A percentile compares a stretch with the other conserved stretches of the same genome.
These are phyloP conservation scores for Argentina anserina DNA, from an alignment of 306 rosid genomes.

Conservation along the genomic window DNA sequence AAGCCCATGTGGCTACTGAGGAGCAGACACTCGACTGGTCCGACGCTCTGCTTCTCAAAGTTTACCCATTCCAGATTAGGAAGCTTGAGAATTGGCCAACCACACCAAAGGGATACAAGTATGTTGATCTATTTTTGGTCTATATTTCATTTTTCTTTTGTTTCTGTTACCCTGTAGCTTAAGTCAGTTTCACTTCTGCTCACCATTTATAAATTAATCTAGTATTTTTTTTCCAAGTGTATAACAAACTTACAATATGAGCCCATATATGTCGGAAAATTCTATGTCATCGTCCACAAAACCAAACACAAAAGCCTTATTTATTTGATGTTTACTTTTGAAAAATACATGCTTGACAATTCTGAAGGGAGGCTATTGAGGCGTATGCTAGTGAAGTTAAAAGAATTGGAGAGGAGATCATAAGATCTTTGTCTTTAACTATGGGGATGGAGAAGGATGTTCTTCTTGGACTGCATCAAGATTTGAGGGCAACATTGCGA, in stretches of 20 bases:
- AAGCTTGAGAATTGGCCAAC: constrained; percentile 37
- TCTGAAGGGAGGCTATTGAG: constrained; percentile 32
- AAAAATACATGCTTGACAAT: too few relatives aligned
- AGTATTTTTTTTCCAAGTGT: too few relatives aligned
- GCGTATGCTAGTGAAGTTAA: constrained; percentile 35
- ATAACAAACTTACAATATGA: too few relatives aligned
- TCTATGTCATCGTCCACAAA: too few relatives aligned
- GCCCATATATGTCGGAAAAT: too few relatives aligned
- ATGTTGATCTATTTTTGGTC: background rate
- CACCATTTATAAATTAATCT: background rate
- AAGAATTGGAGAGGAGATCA: constrained; percentile 29
- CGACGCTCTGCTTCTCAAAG: constrained; percentile 17
- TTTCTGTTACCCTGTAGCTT: background rate
- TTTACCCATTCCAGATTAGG: constrained; percentile 19
- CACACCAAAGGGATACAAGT: constrained; percentile 31
- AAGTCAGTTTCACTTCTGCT: background rate
- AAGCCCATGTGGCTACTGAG: constrained; percentile 27
- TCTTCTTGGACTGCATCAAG: constrained; percentile 35
- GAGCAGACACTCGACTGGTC: constrained; percentile 44
- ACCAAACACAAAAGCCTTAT: too few relatives aligned
- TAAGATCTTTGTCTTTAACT: constrained; percentile 25
- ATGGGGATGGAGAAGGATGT: constrained; percentile 37
- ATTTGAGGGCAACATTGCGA: constrained; percentile 16
- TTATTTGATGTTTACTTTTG: too few relatives aligned
- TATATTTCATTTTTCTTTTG: background rate